Evolutionary conservation across 2,329 filamentous ascomycete genomes (phyloP).

Genomic region (Zymoseptoria pseudotritici): DNA sequence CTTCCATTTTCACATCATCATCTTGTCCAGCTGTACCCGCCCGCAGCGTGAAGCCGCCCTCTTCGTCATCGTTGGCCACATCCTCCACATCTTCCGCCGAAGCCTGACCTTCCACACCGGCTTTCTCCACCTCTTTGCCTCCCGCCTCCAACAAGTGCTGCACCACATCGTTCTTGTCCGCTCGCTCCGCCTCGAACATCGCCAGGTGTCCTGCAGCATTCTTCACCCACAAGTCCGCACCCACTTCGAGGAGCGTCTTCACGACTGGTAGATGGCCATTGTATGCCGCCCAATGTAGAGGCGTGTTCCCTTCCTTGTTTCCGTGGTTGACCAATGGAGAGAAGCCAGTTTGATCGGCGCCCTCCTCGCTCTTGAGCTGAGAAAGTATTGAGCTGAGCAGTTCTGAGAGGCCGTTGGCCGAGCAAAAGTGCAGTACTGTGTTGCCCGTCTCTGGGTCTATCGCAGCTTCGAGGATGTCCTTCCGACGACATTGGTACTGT

Average conservation of each 20-base stretch:
- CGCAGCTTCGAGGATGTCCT: conserved; percentile 61
- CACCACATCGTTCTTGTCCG: conserved; percentile 43
- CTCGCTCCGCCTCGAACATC: conserved; percentile 44
- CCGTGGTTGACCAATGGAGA: conserved; percentile 54
- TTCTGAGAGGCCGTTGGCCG: conserved; percentile 72
- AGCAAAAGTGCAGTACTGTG: conserved; percentile 78
- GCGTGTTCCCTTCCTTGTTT: conserved; percentile 82
- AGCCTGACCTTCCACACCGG: conserved; percentile 12
- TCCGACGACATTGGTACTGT: conserved; percentile 52
- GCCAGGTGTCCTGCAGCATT: conserved; percentile 74
- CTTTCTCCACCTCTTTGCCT: conserved; percentile 30
- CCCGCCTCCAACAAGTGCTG: conserved; percentile 42
- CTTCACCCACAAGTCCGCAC: conserved; percentile 68
- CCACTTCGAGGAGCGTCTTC: conserved; percentile 65
- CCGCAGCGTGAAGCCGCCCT: conserved; percentile 9
- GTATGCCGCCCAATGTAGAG: conserved; percentile 87
- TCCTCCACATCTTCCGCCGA: conserved; percentile 17
- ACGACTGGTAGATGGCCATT: conserved; percentile 80
- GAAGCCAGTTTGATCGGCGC: not conserved
- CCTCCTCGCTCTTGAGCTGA: conserved; percentile 6
- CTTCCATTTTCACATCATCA: conserved; percentile 8
- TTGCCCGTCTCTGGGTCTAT: conserved; percentile 72
- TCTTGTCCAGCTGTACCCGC: conserved; percentile 1
- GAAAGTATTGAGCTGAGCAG: conserved; percentile 19
- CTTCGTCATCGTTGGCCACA: conserved; percentile 13